Conservation (phyloP, 2,329 filamentous ascomycete species). For the Camillea tinctor region DNA sequence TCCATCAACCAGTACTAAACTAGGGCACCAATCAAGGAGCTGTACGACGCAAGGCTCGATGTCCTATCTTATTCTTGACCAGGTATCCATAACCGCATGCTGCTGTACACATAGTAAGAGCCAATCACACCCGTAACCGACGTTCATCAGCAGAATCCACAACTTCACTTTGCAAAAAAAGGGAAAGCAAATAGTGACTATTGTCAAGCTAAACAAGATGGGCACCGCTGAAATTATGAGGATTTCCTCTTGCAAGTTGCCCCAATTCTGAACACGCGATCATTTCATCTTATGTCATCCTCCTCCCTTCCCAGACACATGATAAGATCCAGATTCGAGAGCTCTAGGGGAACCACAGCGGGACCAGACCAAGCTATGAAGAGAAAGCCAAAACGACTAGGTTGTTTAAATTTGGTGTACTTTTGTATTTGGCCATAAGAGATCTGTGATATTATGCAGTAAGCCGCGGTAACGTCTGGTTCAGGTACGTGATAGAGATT, state of each 20-base stretch:
- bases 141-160: neutral
- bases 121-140: neutral
- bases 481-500: too few species aligned
- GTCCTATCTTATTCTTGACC: neutral
- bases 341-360: too few species aligned
- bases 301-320: neutral
- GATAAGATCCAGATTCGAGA: neutral
- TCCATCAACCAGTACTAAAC: too few species aligned
- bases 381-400: too few species aligned
- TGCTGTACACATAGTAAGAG: neutral
- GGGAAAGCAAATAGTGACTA: neutral
- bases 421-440: too few species aligned
- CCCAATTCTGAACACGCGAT: neutral
- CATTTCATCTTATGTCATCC: neutral
- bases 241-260: neutral
- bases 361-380: too few species aligned
- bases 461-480: too few species aligned
- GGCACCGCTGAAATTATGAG: neutral
- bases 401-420: too few species aligned
- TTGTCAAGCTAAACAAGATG: neutral
- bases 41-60: neutral
- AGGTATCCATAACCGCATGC: neutral
- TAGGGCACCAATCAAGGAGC: neutral
- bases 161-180: neutral
- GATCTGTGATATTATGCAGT: too few species aligned